Conservation (phyloP, 2,329 filamentous ascomycete genomes). For the Diaporthe helianthi region DNA sequence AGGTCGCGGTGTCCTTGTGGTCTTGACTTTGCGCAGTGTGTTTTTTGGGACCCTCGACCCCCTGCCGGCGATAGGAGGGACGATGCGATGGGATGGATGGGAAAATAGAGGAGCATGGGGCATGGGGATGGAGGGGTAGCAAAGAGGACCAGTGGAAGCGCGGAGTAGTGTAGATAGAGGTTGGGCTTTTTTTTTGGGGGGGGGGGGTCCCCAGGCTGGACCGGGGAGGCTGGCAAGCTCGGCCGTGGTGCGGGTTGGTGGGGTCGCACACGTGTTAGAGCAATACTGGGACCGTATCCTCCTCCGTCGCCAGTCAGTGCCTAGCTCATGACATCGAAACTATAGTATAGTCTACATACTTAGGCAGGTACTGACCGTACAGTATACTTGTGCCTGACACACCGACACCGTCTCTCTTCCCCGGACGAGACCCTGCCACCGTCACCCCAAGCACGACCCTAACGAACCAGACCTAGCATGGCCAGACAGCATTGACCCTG, state of each 20-base stretch:
- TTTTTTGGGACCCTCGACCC: conserved; percentile 13
- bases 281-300: conserved; percentile 33
- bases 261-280: conserved; percentile 37
- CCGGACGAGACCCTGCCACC: conserved; percentile 20
- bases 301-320: conserved; percentile 23
- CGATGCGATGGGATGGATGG: conserved; percentile 10
- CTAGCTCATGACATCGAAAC: conserved; percentile 18
- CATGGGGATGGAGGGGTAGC: conserved; percentile 19
- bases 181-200: conserved; percentile 17
- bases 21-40: conserved; percentile 3
- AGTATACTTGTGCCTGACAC: conserved; percentile 15
- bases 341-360: too few relatives aligned
- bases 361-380: background rate
- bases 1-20: conserved; percentile 8
- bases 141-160: conserved; percentile 13
- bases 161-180: too few relatives aligned
- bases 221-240: conserved; percentile 26
- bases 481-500: conserved; percentile 21
- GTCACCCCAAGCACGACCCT: conserved; percentile 5
- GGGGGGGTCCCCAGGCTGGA: background rate
- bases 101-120: conserved; percentile 8
- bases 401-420: conserved; percentile 2
- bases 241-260: conserved; percentile 24
- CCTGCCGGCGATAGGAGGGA: conserved; percentile 23
- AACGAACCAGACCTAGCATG: background rate